These are phyloP conservation scores for Emericellopsis terricola DNA, from an alignment of 495 filamentous ascomycete genomes.

Conservation along the genomic window DNA sequence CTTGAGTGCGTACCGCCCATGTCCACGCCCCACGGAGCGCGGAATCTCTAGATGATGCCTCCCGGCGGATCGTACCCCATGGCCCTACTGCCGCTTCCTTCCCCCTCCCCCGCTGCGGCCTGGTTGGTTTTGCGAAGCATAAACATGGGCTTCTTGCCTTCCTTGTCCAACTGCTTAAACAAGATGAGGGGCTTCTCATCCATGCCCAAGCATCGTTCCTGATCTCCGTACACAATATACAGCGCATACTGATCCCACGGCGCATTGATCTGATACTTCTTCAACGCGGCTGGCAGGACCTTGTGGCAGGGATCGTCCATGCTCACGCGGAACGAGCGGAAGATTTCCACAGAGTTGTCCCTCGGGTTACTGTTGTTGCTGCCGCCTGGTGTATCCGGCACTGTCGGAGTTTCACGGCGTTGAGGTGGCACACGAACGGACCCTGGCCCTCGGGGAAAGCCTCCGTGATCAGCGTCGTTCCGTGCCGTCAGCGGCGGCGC, in stretches of 20 bases:
- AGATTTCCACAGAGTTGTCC: conserved; percentile 87
- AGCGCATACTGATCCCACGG: conserved; percentile 94
- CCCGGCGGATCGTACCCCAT: conserved; percentile 33
- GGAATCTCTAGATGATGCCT: conserved; percentile 33
- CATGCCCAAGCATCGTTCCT: conserved; percentile 81
- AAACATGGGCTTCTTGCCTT: conserved; percentile 98
- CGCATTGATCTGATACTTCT: conserved; percentile 95
- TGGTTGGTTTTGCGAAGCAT: conserved; percentile 65
- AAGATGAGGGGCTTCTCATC: conserved; percentile 87
- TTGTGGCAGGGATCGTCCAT: conserved; percentile 98
- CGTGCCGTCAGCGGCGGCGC: conserved; percentile 28
- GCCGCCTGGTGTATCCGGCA: conserved; percentile 27
- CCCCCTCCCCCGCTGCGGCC: conserved; percentile 25
- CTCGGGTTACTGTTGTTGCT: too few relatives aligned
- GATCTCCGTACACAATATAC: conserved; percentile 94
- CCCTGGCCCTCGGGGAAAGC: conserved; percentile 16
- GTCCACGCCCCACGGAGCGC: too few relatives aligned
- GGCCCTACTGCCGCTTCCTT: conserved; percentile 14
- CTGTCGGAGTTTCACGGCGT: conserved; percentile 33
- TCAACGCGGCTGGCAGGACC: conserved; percentile 84
- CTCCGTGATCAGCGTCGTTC: conserved; percentile 27
- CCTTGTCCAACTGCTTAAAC: conserved; percentile 92
- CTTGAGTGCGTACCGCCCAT: too few relatives aligned
- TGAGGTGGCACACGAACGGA: too few relatives aligned
- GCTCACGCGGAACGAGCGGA: conserved; percentile 92